Percentiles rank a stretch among this genome's conserved stretches.
Evolutionary conservation across 306 rosid species (phyloP).

Genomic region (Rosa rugosa): DNA sequence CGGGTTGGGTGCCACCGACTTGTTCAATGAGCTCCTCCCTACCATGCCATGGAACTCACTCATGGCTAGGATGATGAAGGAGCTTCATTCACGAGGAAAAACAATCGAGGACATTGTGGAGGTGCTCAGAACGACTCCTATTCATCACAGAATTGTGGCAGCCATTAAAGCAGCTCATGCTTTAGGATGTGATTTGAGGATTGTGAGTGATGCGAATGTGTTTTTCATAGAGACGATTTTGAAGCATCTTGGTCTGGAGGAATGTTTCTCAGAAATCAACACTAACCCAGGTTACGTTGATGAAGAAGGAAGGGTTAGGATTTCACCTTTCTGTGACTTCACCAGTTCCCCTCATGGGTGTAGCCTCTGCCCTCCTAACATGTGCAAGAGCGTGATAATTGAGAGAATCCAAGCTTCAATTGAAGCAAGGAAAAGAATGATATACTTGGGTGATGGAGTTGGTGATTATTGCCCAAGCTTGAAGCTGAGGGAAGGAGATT

Average conservation of each 20-base stretch:
- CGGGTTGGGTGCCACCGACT: slow-evolving; percentile 57
- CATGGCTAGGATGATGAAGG: slow-evolving; percentile 75
- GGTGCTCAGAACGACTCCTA: slow-evolving; percentile 49
- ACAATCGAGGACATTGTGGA: slow-evolving; percentile 48
- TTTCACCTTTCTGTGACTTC: slow-evolving; percentile 57
- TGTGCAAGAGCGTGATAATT: slow-evolving; percentile 54
- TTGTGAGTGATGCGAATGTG: slow-evolving; percentile 74
- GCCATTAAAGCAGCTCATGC: slow-evolving; percentile 59
- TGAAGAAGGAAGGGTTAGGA: slow-evolving; percentile 55
- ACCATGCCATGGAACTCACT: slow-evolving; percentile 21
- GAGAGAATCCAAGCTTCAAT: slow-evolving; percentile 22
- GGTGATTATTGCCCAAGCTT: slow-evolving; percentile 38
- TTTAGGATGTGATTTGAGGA: slow-evolving; percentile 73
- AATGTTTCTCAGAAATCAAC: slow-evolving; percentile 65
- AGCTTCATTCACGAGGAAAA: slow-evolving; percentile 52
- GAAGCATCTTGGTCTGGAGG: slow-evolving; percentile 59
- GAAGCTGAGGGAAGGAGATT: slow-evolving; percentile 29
- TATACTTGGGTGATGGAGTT: not conserved
- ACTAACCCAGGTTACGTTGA: slow-evolving; percentile 61
- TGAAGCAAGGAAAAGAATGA: slow-evolving; percentile 20
- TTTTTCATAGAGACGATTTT: slow-evolving; percentile 67
- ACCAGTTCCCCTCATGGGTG: slow-evolving; percentile 56
- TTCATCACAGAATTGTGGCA: slow-evolving; percentile 54
- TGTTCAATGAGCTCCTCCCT: slow-evolving; percentile 61
- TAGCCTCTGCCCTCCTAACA: slow-evolving; percentile 68